A percentile compares a stretch with the other conserved stretches of the same genome.
phyloP scores from a whole-genome alignment of 768 basidiomycete species.

The Kwoniella sp. region DNA sequence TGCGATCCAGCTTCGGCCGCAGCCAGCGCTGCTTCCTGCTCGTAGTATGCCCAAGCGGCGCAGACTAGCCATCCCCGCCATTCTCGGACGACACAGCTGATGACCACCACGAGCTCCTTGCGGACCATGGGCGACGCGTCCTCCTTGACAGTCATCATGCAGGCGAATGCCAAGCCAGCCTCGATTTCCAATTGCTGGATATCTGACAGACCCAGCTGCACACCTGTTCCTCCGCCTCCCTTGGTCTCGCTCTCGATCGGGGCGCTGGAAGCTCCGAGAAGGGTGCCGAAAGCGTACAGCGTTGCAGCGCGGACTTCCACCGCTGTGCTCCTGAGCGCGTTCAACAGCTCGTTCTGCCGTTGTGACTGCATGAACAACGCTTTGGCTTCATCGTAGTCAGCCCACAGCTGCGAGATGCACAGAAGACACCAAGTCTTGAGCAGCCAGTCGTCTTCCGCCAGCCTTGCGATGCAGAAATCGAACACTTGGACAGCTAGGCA shows the following conservation, averaged over 20 bases:
- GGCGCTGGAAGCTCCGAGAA: slow-evolving; percentile 75
- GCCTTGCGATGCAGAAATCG: slow-evolving; percentile 74
- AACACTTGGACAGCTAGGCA: slow-evolving; percentile 71
- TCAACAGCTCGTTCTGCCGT: slow-evolving; percentile 76
- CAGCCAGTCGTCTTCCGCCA: slow-evolving; percentile 86
- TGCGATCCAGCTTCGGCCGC: slow-evolving; percentile 15
- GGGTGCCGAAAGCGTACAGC: slow-evolving; percentile 84
- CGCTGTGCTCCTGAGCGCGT: slow-evolving; percentile 74
- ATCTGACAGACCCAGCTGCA: slow-evolving; percentile 54
- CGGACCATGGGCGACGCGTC: slow-evolving; percentile 96
- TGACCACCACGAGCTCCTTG: slow-evolving; percentile 84
- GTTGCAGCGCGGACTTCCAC: slow-evolving; percentile 90
- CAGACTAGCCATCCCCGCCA: slow-evolving; percentile 95
- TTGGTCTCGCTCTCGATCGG: slow-evolving; percentile 56
- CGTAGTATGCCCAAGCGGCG: slow-evolving; percentile 95
- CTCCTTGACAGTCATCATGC: slow-evolving; percentile 79
- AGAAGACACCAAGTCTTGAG: slow-evolving; percentile 90
- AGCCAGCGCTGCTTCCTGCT: slow-evolving; percentile 60
- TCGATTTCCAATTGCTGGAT: slow-evolving; percentile 59
- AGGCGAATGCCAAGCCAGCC: slow-evolving; percentile 83
- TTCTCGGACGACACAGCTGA: slow-evolving; percentile 89
- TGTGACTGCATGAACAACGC: slow-evolving; percentile 66
- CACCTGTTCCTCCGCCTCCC: slow-evolving; percentile 81
- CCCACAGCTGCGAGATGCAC: slow-evolving; percentile 91
- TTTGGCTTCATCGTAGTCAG: slow-evolving; percentile 84